Percentiles rank a stretch among this genome's conserved stretches.
phyloP scores from a whole-genome alignment of 2,329 filamentous ascomycete genomes.

The Aspergillus thermomutatus region DNA sequence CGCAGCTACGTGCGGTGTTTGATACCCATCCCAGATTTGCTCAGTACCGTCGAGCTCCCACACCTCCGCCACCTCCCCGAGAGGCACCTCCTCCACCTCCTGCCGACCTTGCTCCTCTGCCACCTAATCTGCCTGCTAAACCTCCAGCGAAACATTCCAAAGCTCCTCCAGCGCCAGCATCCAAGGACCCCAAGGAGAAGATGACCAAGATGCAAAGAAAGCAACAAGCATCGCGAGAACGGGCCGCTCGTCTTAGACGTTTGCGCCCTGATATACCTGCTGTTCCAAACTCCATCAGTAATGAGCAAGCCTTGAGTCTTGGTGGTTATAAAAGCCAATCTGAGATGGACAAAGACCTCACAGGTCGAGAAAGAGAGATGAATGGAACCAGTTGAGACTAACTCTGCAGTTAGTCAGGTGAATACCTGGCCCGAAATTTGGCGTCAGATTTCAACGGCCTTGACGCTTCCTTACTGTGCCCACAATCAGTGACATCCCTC shows the following conservation, averaged over 20 bases:
- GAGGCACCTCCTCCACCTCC: slow-evolving; percentile 14
- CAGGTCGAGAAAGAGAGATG: slow-evolving; percentile 20
- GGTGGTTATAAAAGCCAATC: slow-evolving; percentile 30
- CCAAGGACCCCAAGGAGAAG: slow-evolving; percentile 16
- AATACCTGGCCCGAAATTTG: not conserved
- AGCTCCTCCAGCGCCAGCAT: slow-evolving; percentile 2
- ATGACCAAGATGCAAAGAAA: slow-evolving; percentile 25
- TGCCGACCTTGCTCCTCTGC: slow-evolving; percentile 15
- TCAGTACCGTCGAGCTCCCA: slow-evolving; percentile 22
- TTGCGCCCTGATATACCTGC: slow-evolving; percentile 29
- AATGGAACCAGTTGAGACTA: slow-evolving; percentile 3
- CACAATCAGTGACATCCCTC: not conserved
- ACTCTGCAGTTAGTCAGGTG: not conserved
- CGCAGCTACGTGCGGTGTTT: slow-evolving; percentile 57
- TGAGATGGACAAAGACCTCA: slow-evolving; percentile 32
- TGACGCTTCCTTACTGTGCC: not conserved
- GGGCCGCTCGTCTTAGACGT: slow-evolving; percentile 26
- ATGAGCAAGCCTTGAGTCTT: slow-evolving; percentile 27
- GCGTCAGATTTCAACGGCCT: not conserved
- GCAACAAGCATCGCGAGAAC: slow-evolving; percentile 25
- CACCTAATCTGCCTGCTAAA: slow-evolving; percentile 21
- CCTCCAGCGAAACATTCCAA: not conserved
- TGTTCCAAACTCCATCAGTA: slow-evolving; percentile 25
- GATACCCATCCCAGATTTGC: slow-evolving; percentile 38
- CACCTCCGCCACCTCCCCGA: slow-evolving; percentile 26